A percentile compares a stretch with the other conserved stretches of the same genome.
Evolutionary conservation across 1,284 basidiomycete species (phyloP).

Genomic region (Austroboletus sp.): DNA sequence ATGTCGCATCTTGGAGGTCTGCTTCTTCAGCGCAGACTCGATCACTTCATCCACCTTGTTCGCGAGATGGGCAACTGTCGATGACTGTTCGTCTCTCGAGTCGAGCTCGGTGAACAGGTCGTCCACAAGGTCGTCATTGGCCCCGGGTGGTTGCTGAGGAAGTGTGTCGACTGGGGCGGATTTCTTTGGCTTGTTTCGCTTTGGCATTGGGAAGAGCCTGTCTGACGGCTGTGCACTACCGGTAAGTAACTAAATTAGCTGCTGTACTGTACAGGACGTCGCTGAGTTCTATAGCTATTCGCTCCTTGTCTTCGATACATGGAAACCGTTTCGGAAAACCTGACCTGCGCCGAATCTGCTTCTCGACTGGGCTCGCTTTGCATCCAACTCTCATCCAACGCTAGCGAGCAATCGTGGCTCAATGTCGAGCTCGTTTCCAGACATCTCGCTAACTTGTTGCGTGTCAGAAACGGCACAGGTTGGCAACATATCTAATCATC

Average conservation of each 20-base stretch:
- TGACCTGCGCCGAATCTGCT: slow-evolving; percentile 27
- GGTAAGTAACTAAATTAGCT: too few species aligned
- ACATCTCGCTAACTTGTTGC: slow-evolving; percentile 55
- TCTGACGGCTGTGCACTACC: slow-evolving; percentile 10
- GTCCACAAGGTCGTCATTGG: slow-evolving; percentile 57
- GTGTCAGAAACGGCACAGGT: slow-evolving; percentile 48
- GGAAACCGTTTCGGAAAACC: slow-evolving; percentile 14
- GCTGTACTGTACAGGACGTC: too few species aligned
- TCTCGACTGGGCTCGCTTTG: slow-evolving; percentile 30
- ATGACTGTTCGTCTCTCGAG: slow-evolving; percentile 46
- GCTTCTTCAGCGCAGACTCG: slow-evolving; percentile 41
- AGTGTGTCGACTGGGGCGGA: slow-evolving; percentile 18
- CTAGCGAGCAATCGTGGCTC: slow-evolving; percentile 42
- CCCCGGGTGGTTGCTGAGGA: slow-evolving; percentile 16
- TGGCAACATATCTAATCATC: slow-evolving; percentile 13
- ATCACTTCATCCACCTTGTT: slow-evolving; percentile 36
- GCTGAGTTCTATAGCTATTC: not conserved
- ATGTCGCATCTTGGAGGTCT: slow-evolving; percentile 67
- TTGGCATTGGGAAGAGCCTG: slow-evolving; percentile 33
- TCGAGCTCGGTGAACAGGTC: slow-evolving; percentile 70
- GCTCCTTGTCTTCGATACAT: slow-evolving; percentile 15
- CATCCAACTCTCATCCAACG: slow-evolving; percentile 33
- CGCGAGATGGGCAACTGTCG: slow-evolving; percentile 41
- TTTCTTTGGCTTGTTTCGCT: slow-evolving; percentile 52
- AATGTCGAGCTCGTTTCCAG: slow-evolving; percentile 48